Evolutionary conservation across 1,284 basidiomycete species (phyloP).

Genomic region (Wallemia hederae): DNA sequence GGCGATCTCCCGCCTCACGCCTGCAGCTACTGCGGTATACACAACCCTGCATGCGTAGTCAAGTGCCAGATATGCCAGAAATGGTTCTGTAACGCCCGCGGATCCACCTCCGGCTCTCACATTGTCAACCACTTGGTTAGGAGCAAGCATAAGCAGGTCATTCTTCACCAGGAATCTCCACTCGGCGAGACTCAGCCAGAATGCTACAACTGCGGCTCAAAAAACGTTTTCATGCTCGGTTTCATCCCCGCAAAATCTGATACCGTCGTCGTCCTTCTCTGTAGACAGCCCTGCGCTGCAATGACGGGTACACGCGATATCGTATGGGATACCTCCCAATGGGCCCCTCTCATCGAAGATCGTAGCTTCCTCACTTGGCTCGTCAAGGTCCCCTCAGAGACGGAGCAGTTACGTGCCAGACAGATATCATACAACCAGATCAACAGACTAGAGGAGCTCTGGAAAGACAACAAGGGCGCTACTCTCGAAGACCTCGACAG

Average conservation of each 20-base stretch:
- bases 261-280: conserved; percentile 92
- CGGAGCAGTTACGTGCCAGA: conserved; percentile 73
- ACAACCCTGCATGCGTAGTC: conserved; percentile 85
- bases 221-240: conserved; percentile 96
- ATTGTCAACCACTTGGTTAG: conserved; percentile 98
- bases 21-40: conserved; percentile 98
- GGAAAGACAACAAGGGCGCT: conserved; percentile 84
- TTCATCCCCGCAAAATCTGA: conserved; percentile 99
- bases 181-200: conserved; percentile 92
- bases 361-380: conserved; percentile 95
- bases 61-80: conserved; percentile 87
- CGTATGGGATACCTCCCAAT: conserved; percentile 76
- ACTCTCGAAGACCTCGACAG: conserved; percentile 90
- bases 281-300: conserved; percentile 91
- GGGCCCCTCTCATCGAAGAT: conserved; percentile 96
- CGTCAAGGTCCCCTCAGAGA: conserved; percentile 83
- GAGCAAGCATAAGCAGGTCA: conserved; percentile 96
- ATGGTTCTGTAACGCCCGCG: conserved; percentile 99
- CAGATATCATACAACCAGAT: conserved; percentile 93
- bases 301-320: conserved; percentile 70
- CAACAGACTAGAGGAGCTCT: conserved; percentile 85
- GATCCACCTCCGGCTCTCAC: conserved; percentile 89
- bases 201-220: conserved; percentile 98
- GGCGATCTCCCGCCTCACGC: conserved; percentile 67
- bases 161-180: conserved; percentile 76